Base-by-base conservation (phyloP, 306 rosid genomes). In the Castanea mollissima region DNA sequence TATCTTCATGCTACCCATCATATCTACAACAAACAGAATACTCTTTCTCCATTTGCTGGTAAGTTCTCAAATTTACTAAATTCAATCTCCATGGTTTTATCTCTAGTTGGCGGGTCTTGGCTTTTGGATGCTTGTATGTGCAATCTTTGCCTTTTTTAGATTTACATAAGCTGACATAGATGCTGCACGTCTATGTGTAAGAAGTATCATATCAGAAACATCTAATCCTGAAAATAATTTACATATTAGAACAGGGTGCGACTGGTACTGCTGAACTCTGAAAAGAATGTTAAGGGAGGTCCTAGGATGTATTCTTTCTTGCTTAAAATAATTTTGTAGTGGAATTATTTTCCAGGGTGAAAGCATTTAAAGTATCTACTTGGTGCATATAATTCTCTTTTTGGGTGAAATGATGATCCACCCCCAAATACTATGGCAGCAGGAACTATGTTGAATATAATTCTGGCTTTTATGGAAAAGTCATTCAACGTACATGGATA, bases 11-110 rank as follows among this genome's bases (percentile, higher is more conserved):
- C 93, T 65, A 91, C 93, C 7, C 99, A 92, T 86, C 99, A 95
- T 83, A 74, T 89, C 79, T 95, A 92, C 90, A 95, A 95, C 87
- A 95, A 92, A 87, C 97, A 91, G 85, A 93, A 88, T 67, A 92
- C 96, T 77, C 98, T 95, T 79, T 95, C 98, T 76, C 98, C 99
- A 23, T 95, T 95, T 80, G 99, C 99, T 14, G 98, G 99, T 91
- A 78, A 85, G 92, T 83, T 85, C 46, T 52, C 18, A 82, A 23
- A 74, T 35, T 69, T 79, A 51, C 76, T 84, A 52, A 49, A 76
- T 46, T 5, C 54, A 38, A 8, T 16, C 31, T 52, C 81, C 78
- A 15, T 60, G 54, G 38, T 79, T 52, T 68, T 73, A 19, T 74
- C 78, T 64, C 69, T 49, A 10, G 16, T 49, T 3, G 31, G 56